These are phyloP conservation scores for Strobilomyces dryophilus DNA, from an alignment of 768 basidiomycete species.

Conservation along the genomic window DNA sequence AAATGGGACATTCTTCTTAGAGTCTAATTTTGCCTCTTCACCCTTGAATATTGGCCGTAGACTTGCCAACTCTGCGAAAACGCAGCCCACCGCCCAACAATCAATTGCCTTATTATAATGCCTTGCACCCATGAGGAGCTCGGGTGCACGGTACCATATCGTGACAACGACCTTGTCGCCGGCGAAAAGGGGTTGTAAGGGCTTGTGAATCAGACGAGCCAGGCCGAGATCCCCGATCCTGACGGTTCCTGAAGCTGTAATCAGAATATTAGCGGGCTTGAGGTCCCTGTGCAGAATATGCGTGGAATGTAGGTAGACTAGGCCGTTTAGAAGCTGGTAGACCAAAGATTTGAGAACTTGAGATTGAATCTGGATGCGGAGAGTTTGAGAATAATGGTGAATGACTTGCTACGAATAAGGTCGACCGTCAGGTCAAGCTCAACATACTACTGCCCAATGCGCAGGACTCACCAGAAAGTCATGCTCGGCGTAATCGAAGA, in stretches of 20 bases:
- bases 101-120: constrained; percentile 98
- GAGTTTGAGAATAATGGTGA: constrained; percentile 91
- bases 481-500: constrained; percentile 98
- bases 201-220: constrained; percentile 86
- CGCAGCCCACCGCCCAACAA: constrained; percentile 97
- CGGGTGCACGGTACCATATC: constrained; percentile 98
- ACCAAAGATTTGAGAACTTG: constrained; percentile 89
- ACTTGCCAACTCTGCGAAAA: constrained; percentile 92
- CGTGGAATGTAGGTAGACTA: constrained; percentile 89
- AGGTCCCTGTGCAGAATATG: constrained; percentile 97
- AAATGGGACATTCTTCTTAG: constrained; percentile 96
- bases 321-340: constrained; percentile 91
- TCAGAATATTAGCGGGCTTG: constrained; percentile 98
- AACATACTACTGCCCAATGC: neutral
- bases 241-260: constrained; percentile 82
- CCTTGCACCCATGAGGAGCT: constrained; percentile 91
- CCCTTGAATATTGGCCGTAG: constrained; percentile 97
- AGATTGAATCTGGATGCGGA: constrained; percentile 69
- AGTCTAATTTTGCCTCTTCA: constrained; percentile 96
- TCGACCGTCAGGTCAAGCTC: neutral
- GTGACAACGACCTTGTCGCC: constrained; percentile 99
- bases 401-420: constrained; percentile 79
- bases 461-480: constrained; percentile 81
- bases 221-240: constrained; percentile 99
- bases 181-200: constrained; percentile 84